phyloP scores from a whole-genome alignment of 208 protist species.

The Leishmania guyanensis region DNA sequence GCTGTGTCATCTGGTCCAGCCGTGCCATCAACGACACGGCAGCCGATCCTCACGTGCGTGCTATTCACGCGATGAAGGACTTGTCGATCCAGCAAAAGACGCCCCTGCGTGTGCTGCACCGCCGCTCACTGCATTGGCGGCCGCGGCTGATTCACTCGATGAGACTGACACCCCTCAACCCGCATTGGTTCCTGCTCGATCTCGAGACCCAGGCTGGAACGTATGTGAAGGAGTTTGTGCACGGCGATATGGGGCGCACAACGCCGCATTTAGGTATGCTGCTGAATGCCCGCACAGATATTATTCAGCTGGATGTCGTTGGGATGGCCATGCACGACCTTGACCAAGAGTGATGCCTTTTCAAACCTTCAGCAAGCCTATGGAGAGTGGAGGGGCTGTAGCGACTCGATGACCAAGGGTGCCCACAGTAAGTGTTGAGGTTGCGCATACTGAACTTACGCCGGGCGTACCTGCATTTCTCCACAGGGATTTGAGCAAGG shows the following conservation, averaged over 20 bases:
- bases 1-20: conserved; percentile 85
- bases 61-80: conserved; percentile 49
- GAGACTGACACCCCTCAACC: conserved; percentile 65
- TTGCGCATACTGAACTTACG: background rate
- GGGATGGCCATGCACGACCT: conserved; percentile 82
- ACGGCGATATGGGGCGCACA: conserved; percentile 96
- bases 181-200: conserved; percentile 91
- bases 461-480: background rate
- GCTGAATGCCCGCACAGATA: conserved; percentile 81
- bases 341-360: conserved; percentile 17
- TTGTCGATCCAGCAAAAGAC: conserved; percentile 86
- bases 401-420: background rate
- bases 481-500: background rate
- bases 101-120: conserved; percentile 95
- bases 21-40: conserved; percentile 51
- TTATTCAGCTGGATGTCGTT: conserved; percentile 97
- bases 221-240: conserved; percentile 99
- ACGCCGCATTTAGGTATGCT: conserved; percentile 82
- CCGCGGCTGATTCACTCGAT: conserved; percentile 87
- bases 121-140: conserved; percentile 85
- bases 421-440: background rate
- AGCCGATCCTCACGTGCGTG: conserved; percentile 41
- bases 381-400: background rate
- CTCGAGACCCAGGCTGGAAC: conserved; percentile 95
- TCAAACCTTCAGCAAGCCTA: background rate